These are phyloP conservation scores for Ilyonectria robusta DNA, from an alignment of 2,329 filamentous ascomycete genomes.

Conservation along the genomic window DNA sequence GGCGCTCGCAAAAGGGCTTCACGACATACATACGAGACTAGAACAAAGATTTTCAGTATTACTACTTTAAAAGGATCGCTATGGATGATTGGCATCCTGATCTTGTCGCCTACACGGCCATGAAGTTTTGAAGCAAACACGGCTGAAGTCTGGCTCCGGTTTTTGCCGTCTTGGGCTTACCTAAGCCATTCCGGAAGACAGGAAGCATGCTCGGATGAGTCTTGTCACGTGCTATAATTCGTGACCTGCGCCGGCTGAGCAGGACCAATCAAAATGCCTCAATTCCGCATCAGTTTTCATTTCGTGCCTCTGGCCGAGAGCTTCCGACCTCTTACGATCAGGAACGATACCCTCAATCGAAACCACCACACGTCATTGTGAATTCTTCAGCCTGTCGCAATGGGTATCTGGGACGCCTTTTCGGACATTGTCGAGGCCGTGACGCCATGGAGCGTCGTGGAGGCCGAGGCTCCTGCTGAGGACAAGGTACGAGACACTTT, in stretches of 20 bases:
- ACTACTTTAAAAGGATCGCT: neutral
- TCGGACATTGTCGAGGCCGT: conserved; percentile 76
- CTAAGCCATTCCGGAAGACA: conserved; percentile 20
- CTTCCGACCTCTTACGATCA: conserved; percentile 58
- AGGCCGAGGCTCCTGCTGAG: conserved; percentile 79
- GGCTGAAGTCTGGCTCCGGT: conserved; percentile 31
- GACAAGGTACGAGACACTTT: conserved; percentile 63
- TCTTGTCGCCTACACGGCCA: neutral
- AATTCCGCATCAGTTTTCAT: conserved; percentile 65
- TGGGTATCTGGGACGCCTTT: conserved; percentile 78
- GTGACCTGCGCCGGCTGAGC: conserved; percentile 36
- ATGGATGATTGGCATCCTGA: neutral
- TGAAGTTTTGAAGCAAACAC: conserved; percentile 23
- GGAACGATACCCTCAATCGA: conserved; percentile 53
- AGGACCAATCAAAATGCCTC: conserved; percentile 63
- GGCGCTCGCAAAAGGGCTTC: conserved; percentile 27
- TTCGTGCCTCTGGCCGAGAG: conserved; percentile 58
- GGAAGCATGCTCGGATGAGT: conserved; percentile 30
- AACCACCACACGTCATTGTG: conserved; percentile 60
- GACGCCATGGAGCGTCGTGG: conserved; percentile 74
- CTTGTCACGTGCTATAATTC: conserved; percentile 43
- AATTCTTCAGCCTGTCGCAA: conserved; percentile 60
- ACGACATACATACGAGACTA: conserved; percentile 22
- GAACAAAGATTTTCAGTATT: conserved; percentile 17
- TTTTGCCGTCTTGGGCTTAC: conserved; percentile 1